phyloP scores from a whole-genome alignment of 2,329 filamentous ascomycete genomes.

The Penicillium sp. region DNA sequence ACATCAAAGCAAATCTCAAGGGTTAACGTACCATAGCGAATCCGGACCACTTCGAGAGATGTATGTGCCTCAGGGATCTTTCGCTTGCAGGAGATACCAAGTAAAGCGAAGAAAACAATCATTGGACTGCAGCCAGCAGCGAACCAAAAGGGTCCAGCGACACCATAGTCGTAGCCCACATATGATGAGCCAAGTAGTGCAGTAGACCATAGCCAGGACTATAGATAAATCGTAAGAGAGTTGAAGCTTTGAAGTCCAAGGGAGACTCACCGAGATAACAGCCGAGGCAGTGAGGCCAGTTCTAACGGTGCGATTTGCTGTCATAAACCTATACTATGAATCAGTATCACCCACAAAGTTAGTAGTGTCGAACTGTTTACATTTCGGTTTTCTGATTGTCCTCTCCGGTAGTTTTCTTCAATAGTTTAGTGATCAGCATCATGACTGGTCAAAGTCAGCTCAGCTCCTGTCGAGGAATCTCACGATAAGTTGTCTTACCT shows the following conservation, averaged over 20 bases:
- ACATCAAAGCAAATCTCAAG: too few relatives aligned
- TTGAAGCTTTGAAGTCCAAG: background rate
- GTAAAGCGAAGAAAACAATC: constrained; percentile 57
- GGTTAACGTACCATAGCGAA: constrained; percentile 47
- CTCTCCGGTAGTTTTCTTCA: constrained; percentile 53
- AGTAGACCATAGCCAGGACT: constrained; percentile 57
- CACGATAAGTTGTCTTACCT: constrained; percentile 21
- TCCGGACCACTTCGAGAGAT: constrained; percentile 54
- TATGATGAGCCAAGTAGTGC: constrained; percentile 53
- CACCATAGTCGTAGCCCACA: constrained; percentile 56
- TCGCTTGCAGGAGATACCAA: constrained; percentile 54
- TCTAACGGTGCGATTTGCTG: constrained; percentile 52
- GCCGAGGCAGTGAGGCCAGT: constrained; percentile 56
- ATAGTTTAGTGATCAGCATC: constrained; percentile 48
- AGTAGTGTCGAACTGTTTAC: too few relatives aligned
- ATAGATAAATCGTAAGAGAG: background rate
- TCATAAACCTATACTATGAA: constrained; percentile 47
- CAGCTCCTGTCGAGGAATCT: background rate
- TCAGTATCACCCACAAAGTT: constrained; percentile 2
- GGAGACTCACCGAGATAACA: constrained; percentile 47
- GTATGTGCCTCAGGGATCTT: constrained; percentile 58
- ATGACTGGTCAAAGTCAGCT: constrained; percentile 34
- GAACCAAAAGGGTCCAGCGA: constrained; percentile 60
- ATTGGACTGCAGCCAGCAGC: constrained; percentile 57
- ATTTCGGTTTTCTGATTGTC: constrained; percentile 57